Evolutionary conservation across 2,329 filamentous ascomycete genomes (phyloP).

Genomic region (Neophaeococcomyces mojaviensis): DNA sequence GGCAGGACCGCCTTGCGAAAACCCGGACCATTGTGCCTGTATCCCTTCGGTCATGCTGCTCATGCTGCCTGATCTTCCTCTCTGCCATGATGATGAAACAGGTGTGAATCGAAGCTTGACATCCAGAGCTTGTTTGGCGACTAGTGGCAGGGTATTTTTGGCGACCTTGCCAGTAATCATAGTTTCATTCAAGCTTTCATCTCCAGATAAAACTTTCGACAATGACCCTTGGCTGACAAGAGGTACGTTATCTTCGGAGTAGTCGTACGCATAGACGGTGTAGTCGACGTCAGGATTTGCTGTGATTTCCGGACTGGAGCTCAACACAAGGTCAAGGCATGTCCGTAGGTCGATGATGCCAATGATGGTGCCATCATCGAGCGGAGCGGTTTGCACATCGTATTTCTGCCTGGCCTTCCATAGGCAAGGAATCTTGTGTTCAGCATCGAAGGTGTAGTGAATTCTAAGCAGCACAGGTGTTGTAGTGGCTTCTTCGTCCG

Average conservation of each 20-base stretch:
- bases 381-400: constrained; percentile 67
- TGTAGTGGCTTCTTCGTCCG: constrained; percentile 33
- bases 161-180: constrained; percentile 85
- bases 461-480: constrained; percentile 77
- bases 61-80: constrained; percentile 21
- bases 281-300: constrained; percentile 70
- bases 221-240: constrained; percentile 93
- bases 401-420: constrained; percentile 75
- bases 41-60: constrained; percentile 19
- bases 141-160: constrained; percentile 75
- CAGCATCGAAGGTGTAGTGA: constrained; percentile 88
- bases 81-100: constrained; percentile 43
- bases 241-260: constrained; percentile 87
- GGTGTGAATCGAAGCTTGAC: constrained; percentile 82
- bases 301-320: constrained; percentile 76
- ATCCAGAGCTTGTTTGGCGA: constrained; percentile 79
- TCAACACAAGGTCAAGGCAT: constrained; percentile 74
- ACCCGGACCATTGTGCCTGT: constrained; percentile 14
- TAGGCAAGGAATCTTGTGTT: constrained; percentile 80
- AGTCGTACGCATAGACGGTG: constrained; percentile 95
- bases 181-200: constrained; percentile 27
- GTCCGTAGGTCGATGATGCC: constrained; percentile 80
- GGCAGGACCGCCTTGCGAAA: constrained; percentile 20
- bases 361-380: constrained; percentile 74
- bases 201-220: constrained; percentile 61